phyloP scores from a whole-genome alignment of 2,329 filamentous ascomycete genomes.

The Phyllosticta citribraziliensis region DNA sequence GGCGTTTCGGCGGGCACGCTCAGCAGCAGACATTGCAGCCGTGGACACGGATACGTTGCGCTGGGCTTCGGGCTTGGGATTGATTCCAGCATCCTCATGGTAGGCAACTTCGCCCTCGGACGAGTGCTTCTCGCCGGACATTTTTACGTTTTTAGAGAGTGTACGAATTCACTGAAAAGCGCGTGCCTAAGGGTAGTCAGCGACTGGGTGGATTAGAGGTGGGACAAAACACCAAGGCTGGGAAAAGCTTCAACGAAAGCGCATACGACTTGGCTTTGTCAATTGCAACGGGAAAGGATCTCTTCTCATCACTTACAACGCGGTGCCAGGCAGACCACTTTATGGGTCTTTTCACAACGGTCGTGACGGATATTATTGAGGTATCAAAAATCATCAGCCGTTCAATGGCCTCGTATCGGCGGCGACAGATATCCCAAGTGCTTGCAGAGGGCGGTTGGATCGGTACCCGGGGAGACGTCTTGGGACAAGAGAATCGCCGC shows the following conservation, averaged over 20 bases:
- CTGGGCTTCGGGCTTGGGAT: not conserved
- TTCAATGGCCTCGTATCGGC: not conserved
- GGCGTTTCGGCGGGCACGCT: conserved; percentile 24
- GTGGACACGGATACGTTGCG: conserved; percentile 16
- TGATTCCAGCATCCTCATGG: conserved; percentile 6
- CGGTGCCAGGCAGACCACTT: not conserved
- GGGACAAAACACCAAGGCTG: not conserved
- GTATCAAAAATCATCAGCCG: not conserved
- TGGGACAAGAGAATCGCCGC: not conserved
- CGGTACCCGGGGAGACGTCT: not conserved
- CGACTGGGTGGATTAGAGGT: not conserved
- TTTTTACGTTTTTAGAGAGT: not conserved
- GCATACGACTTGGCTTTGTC: not conserved
- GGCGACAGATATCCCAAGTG: not conserved
- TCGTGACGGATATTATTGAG: not conserved
- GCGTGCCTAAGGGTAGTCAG: not conserved
- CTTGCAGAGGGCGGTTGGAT: not conserved
- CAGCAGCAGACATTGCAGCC: conserved; percentile 25
- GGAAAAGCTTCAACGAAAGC: not conserved
- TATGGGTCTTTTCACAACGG: not conserved
- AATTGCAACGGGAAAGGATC: not conserved
- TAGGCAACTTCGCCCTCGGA: conserved; percentile 14
- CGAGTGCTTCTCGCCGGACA: conserved; percentile 9
- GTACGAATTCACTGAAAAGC: not conserved
- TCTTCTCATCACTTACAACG: not conserved